Evolutionary conservation across 2,329 filamentous ascomycete species (phyloP), one percentile per base, ranked within the genome.

Genomic region (Xylaria sp.): DNA sequence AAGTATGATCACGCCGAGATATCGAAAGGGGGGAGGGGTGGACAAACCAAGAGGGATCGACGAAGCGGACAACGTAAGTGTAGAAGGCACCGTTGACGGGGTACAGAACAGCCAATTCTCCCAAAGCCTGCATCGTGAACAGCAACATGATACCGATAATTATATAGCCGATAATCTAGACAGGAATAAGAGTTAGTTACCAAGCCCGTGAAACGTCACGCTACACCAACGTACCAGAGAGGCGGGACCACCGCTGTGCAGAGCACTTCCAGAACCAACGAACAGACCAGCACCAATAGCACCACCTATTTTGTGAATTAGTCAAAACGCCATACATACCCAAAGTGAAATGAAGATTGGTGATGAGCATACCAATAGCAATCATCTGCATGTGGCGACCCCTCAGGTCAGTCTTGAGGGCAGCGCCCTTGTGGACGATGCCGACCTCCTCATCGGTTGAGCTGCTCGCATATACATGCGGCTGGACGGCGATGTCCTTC

Each of bases 31-130:
- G 6, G 19, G 19, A 61, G 24, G 24, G 51, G 42, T 19, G 19
- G 32, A 71, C 77, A 53, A 72, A 83, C 84, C 85, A 86, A 19
- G 87, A 83, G 30, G 88, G 88, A 71, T 89, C 88, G 67, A 90
- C 80, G 71, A 90, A 90, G 58, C 87, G 85, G 60, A 85, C 83
- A 53, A 86, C 82, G 72, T 90, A 89, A n/a, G 84, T 85, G 76
- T 85, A 88, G 78, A 90, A 89, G 69, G 86, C 87, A 54, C 88
- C 88, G 67, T 88, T 88, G 67, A 90, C 84, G 0, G 88, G 88
- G 65, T 86, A 89, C 68, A 85, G 71, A 57, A 89, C 86, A 56
- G 87, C 86, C 66, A 90, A 70, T 79, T 90, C 88, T 54, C 85
- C 88, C 57, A 90, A 80, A 30, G 88, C 86, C 72, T 88, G 85